Conservation (phyloP, 2,329 filamentous ascomycete genomes). For the Fusarium nurragi region DNA sequence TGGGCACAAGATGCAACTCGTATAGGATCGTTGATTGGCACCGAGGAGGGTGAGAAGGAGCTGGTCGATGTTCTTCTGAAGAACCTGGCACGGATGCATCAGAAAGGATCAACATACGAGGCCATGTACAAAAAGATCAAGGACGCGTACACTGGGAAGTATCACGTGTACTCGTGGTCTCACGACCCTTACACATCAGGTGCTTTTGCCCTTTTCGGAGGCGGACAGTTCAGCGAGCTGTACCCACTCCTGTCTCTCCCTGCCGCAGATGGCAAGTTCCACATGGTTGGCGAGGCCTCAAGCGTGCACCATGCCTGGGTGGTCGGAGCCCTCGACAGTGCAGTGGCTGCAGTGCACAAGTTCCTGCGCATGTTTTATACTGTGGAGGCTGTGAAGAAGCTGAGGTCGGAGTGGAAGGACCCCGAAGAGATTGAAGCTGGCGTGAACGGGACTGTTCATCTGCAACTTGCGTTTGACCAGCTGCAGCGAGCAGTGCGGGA, state of each 20-base stretch:
- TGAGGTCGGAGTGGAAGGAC: neutral
- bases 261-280: neutral
- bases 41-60: neutral
- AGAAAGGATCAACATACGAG: neutral
- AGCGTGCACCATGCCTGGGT: neutral
- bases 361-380: neutral
- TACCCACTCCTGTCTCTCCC: neutral
- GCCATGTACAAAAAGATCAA: neutral
- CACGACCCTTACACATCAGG: neutral
- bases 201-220: neutral
- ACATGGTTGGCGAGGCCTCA: neutral
- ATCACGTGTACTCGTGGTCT: neutral
- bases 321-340: neutral
- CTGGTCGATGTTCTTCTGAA: neutral
- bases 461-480: neutral
- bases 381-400: neutral
- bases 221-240: neutral
- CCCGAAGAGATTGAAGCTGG: neutral
- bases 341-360: neutral
- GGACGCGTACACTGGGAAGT: neutral
- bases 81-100: neutral
- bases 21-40: neutral
- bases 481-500: neutral
- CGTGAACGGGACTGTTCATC: neutral
- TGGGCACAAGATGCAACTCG: neutral